Percentiles rank a stretch among this genome's conserved stretches.
These are phyloP conservation scores for Colletotrichum cordylinicola DNA, from an alignment of 2,329 filamentous ascomycete species.

Conservation along the genomic window DNA sequence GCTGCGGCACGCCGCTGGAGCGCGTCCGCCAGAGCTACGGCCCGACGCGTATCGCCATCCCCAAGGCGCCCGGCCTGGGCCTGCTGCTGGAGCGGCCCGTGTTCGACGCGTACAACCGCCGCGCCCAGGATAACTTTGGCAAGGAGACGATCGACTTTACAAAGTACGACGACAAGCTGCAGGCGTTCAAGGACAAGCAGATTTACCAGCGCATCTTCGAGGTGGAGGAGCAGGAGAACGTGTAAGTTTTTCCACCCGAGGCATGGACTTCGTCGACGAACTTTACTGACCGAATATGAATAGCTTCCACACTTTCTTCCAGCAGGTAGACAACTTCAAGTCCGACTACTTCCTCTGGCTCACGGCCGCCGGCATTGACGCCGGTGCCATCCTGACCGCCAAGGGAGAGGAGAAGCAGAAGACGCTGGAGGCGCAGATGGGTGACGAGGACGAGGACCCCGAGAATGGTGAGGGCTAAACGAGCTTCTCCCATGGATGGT, in stretches of 20 bases:
- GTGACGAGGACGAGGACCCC: slow-evolving; percentile 55
- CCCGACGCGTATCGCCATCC: slow-evolving; percentile 78
- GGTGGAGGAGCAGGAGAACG: slow-evolving; percentile 85
- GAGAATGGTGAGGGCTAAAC: slow-evolving; percentile 49
- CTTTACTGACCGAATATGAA: slow-evolving; percentile 16
- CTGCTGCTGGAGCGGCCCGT: slow-evolving; percentile 89
- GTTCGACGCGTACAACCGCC: slow-evolving; percentile 87
- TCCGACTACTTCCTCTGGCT: slow-evolving; percentile 77
- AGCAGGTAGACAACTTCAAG: slow-evolving; percentile 78
- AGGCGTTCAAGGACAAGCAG: slow-evolving; percentile 87
- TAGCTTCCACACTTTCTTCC: slow-evolving; percentile 80
- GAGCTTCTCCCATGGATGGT: neutral
- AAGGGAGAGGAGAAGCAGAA: slow-evolving; percentile 48
- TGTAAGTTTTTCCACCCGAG: slow-evolving; percentile 61
- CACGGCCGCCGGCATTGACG: slow-evolving; percentile 71
- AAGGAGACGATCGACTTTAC: slow-evolving; percentile 78
- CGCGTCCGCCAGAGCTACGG: slow-evolving; percentile 80
- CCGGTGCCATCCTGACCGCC: slow-evolving; percentile 55
- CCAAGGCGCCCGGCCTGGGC: slow-evolving; percentile 90
- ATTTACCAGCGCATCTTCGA: slow-evolving; percentile 93
- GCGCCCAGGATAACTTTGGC: slow-evolving; percentile 67
- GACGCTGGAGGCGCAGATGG: slow-evolving; percentile 22
- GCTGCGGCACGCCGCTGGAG: slow-evolving; percentile 77
- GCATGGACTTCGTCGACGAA: neutral
- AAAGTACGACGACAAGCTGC: slow-evolving; percentile 78